phyloP scores from a whole-genome alignment of 768 basidiomycete species.

The Russula sp. region DNA sequence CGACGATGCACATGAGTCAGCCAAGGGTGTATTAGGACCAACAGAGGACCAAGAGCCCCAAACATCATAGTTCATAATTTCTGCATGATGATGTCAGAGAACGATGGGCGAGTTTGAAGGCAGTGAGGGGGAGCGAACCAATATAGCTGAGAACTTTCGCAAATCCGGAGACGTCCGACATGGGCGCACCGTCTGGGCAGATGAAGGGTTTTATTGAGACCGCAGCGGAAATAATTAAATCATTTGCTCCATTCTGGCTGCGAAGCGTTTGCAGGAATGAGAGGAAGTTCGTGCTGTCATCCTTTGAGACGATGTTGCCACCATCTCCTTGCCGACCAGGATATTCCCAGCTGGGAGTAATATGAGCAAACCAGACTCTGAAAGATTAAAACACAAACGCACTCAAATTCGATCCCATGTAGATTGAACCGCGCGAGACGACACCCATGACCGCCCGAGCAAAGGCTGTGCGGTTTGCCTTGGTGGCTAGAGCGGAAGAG shows the following conservation, averaged over 20 bases:
- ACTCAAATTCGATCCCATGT: slow-evolving; percentile 22
- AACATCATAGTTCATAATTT: slow-evolving; percentile 23
- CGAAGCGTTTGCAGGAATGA: slow-evolving; percentile 11
- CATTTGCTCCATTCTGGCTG: not conserved
- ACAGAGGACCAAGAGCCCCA: slow-evolving; percentile 16
- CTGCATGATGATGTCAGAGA: not conserved
- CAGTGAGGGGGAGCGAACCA: not conserved
- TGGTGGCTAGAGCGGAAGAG: slow-evolving; percentile 15
- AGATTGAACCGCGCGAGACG: slow-evolving; percentile 5
- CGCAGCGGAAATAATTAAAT: slow-evolving; percentile 7
- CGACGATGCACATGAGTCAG: slow-evolving; percentile 14
- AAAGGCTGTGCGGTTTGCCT: slow-evolving; percentile 16
- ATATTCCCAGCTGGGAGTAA: slow-evolving; percentile 16
- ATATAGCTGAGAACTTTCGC: slow-evolving; percentile 20
- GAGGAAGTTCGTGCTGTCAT: slow-evolving; percentile 13
- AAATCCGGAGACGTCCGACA: slow-evolving; percentile 14
- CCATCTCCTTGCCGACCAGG: slow-evolving; percentile 1
- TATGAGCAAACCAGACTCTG: not conserved
- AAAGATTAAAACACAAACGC: not conserved
- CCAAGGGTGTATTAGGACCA: slow-evolving; percentile 22
- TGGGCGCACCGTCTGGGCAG: not conserved
- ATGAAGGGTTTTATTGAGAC: not conserved
- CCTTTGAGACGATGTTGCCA: not conserved
- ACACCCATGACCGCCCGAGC: not conserved
- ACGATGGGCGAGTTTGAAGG: not conserved